Evolutionary conservation across 2,329 filamentous ascomycete genomes (phyloP).

Genomic region (Stagonosporopsis vannaccii): DNA sequence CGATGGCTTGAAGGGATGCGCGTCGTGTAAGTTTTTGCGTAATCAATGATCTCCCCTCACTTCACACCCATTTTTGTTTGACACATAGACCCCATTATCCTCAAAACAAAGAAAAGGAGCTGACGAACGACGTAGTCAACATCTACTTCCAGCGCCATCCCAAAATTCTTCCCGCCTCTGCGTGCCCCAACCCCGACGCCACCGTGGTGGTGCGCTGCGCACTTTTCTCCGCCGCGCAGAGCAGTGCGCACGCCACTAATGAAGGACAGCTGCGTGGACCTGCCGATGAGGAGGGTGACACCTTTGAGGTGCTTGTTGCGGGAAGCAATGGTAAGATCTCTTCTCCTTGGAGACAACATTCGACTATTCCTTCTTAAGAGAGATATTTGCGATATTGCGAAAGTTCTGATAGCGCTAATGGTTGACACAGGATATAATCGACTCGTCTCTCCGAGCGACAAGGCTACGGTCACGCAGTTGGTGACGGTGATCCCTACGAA

Average conservation of each 20-base stretch:
- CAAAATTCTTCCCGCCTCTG: conserved; percentile 6
- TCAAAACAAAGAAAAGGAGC: too few relatives aligned
- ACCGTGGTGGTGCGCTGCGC: conserved; percentile 21
- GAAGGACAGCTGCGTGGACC: conserved; percentile 19
- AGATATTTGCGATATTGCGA: too few relatives aligned
- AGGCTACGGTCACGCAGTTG: neutral
- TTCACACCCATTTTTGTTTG: too few relatives aligned
- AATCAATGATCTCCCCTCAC: too few relatives aligned
- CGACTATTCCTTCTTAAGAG: too few relatives aligned
- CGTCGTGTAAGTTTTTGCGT: conserved; percentile 7
- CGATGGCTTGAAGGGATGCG: neutral
- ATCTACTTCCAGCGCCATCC: conserved; percentile 30
- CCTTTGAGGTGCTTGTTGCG: conserved; percentile 19
- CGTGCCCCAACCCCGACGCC: conserved; percentile 27
- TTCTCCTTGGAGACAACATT: too few relatives aligned
- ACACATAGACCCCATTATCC: too few relatives aligned
- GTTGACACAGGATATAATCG: neutral
- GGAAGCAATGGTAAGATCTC: conserved; percentile 30
- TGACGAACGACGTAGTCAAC: conserved; percentile 52
- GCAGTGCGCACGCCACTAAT: conserved; percentile 12
- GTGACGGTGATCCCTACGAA: neutral
- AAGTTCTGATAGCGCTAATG: too few relatives aligned
- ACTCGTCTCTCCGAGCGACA: neutral
- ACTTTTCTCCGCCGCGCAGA: conserved; percentile 18
- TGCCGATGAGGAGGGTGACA: conserved; percentile 14